Evolutionary conservation across 345 rosid genomes (phyloP).

Genomic region (Aegle marmelos): DNA sequence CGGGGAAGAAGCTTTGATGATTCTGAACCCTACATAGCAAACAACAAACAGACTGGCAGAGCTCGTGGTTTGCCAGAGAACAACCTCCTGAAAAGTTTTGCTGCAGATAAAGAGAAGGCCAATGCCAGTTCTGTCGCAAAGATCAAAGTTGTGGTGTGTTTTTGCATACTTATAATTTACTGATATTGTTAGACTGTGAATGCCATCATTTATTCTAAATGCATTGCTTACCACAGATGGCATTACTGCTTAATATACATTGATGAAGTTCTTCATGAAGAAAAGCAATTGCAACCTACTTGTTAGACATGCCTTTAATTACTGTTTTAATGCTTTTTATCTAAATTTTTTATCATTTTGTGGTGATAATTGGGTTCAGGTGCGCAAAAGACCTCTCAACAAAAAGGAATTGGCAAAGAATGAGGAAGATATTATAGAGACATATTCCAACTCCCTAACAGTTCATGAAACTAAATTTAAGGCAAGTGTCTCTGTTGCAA

Average conservation of each 20-base stretch:
- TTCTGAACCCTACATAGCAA: constrained; percentile 54
- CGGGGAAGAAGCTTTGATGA: constrained; percentile 85
- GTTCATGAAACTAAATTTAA: constrained; percentile 96
- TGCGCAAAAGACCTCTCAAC: constrained; percentile 95
- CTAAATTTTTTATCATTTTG: neutral
- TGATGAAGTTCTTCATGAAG: constrained; percentile 11
- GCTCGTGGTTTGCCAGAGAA: constrained; percentile 63
- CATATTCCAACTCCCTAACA: constrained; percentile 64
- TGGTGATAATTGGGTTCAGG: constrained; percentile 45
- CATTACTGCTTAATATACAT: neutral
- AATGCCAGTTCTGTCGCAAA: constrained; percentile 85
- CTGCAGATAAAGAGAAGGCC: constrained; percentile 76
- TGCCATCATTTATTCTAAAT: neutral
- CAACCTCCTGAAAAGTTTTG: constrained; percentile 61
- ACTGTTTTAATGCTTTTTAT: neutral
- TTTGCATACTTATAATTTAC: neutral
- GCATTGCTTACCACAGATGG: neutral
- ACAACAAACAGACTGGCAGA: constrained; percentile 66
- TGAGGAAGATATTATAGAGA: constrained; percentile 92
- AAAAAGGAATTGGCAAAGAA: constrained; percentile 89
- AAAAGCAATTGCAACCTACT: neutral
- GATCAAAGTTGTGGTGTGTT: constrained; percentile 97
- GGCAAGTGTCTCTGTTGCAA: constrained; percentile 38
- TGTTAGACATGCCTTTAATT: constrained; percentile 3
- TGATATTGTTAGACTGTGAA: neutral